Evolutionary conservation across 768 basidiomycete genomes (phyloP), one percentile per base, ranked within the genome.

Genomic region (Suillus hirtellus): DNA sequence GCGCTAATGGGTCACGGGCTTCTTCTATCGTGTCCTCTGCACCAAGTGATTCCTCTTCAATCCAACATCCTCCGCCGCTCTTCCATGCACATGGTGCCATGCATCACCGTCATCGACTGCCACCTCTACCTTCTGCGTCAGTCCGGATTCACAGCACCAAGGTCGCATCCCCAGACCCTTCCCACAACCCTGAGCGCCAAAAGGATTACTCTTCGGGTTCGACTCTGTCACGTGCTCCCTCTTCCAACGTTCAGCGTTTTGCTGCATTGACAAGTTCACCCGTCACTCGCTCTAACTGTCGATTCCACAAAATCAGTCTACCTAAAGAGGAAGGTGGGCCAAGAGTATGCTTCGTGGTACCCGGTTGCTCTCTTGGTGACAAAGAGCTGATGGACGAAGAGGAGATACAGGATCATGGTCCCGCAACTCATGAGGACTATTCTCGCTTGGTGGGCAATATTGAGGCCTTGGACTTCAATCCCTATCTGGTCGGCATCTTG

Each of bases 231-330:
- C 59, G 37, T 15, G 14, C 42, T 14, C 37, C 55, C 27, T 42
- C 60, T 34, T 47, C 43, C 47, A 61, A 38, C n/a, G 35, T 38
- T 15, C 37, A 49, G 7, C 61, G 53, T 21, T 61, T 40, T 50
- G 61, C 69, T 40, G 61, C 69, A 2, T 69, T 60, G 43, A 67
- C 73, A 14, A 79, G 74, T 60, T 81, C 86, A 2, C 86, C 85
- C 0, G 81, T 85, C 8, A 89, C 88, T 17, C 83, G 89, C 6
- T 89, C 89, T 4, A 81, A 89, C 60, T 90, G 89, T 67, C 85
- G 86, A 46, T 90, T 86, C 72, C 88, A 86, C 69, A 85, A 82
- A 64, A 86, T 90, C 68, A 87, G 86, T 65, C 71, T 90, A 24
- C 87, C 87, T 1, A 77, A 75, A 44, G 81, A 82, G 61, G 84